Base-by-base conservation (phyloP, 2,329 filamentous ascomycete species). In the Xylaria sp. region DNA sequence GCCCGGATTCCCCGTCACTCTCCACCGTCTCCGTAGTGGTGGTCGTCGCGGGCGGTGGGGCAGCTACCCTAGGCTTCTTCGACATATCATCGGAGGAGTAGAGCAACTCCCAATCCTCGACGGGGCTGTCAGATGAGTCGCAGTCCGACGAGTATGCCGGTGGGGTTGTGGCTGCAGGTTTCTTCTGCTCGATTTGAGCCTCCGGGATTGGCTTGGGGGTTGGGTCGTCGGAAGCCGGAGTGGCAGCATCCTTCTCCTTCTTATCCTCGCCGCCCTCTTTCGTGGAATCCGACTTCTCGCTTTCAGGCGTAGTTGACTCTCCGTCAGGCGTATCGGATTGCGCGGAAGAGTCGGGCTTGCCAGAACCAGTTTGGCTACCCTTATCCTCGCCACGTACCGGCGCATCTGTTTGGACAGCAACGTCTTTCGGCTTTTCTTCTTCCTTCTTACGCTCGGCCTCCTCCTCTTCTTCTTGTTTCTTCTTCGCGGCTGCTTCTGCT, bases 1-100 rank as follows among this genome's bases (percentile, higher is more conserved):
- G 70, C 1, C 66, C 64, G 78, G 73, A 83, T 68, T 88, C 85
- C 0, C 81, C 78, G 45, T 79, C 77, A 7, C 75, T 79, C 70
- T 81, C 79, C 0, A 77, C 78, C 7, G 62, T 66, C 11, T 75
- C 75, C 11, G 68, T 75, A 30, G 66, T 77, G 1, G 68, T 69
- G 12, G 68, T 60, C 4, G 78, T 61, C 3, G 72, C 54, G 2
- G 73, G 50, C 6, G 71, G 55, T 0, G 74, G 55, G 1, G 80
- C 78, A 1, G 79, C 75, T 50, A 81, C 75, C 17, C 83, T 81
- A 4, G 84, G 85, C 75, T 86, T 86, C 64, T 84, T 83, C 0
- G 83, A 82, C 77, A 87, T 84, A 72, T 90, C 87, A 70, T 89
- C 87, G 59, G 83, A 84, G 67, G 84, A 87, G 76, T 88, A 89